A percentile compares a stretch with the other conserved stretches of the same genome.
Evolutionary conservation across 2,329 filamentous ascomycete species (phyloP).

Genomic region (Graphilbum fragrans): DNA sequence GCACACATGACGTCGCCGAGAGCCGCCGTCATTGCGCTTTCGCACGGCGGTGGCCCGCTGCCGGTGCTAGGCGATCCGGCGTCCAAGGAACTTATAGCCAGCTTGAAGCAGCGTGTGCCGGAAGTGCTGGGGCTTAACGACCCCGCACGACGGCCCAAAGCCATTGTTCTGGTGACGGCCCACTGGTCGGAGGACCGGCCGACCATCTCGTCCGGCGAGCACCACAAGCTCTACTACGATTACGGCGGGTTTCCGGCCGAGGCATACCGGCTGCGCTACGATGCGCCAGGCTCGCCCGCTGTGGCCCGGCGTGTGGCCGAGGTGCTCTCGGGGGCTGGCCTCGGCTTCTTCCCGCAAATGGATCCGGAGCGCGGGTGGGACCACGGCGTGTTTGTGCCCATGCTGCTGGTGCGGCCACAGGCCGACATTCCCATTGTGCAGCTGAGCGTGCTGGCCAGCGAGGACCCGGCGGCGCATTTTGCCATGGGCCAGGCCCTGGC

Average conservation of each 20-base stretch:
- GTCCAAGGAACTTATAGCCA: constrained; percentile 37
- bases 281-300: constrained; percentile 40
- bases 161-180: constrained; percentile 44
- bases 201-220: constrained; percentile 34
- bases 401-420: constrained; percentile 39
- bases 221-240: constrained; percentile 39
- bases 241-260: constrained; percentile 47
- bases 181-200: constrained; percentile 41
- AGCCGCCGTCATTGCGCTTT: constrained; percentile 32
- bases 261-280: constrained; percentile 41
- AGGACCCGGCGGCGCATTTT: constrained; percentile 35
- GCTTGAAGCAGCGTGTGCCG: constrained; percentile 40
- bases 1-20: constrained; percentile 27
- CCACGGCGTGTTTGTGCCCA: constrained; percentile 48
- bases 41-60: constrained; percentile 44
- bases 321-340: constrained; percentile 32
- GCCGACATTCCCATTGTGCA: constrained; percentile 44
- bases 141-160: constrained; percentile 23
- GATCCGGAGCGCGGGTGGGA: constrained; percentile 39
- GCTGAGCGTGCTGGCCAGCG: constrained; percentile 39
- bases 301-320: constrained; percentile 35
- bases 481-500: constrained; percentile 40
- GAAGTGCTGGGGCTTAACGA: constrained; percentile 42
- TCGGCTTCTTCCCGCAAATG: constrained; percentile 21
- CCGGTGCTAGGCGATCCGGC: constrained; percentile 42